These are phyloP conservation scores for Malus hybrid DNA, from an alignment of 331 rosid genomes.

Conservation along the genomic window DNA sequence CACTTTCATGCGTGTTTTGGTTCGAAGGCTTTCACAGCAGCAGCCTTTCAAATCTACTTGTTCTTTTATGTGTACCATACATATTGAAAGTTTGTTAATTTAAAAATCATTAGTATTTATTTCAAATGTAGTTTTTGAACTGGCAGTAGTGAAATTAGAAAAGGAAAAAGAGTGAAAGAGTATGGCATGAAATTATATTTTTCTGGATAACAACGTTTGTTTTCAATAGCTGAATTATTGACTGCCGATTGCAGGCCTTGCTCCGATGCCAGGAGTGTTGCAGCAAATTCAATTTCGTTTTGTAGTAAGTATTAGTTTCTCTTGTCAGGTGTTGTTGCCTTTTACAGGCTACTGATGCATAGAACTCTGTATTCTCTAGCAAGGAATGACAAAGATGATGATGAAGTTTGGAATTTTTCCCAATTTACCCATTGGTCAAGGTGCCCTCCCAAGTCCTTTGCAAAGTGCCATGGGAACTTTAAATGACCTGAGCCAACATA, in stretches of 20 bases:
- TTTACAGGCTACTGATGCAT: slow-evolving; percentile 13
- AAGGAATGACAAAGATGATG: slow-evolving; percentile 62
- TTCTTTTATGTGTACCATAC: not conserved
- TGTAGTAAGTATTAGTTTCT: slow-evolving; percentile 46
- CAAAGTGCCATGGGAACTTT: slow-evolving; percentile 39
- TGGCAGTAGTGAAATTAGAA: too few species aligned
- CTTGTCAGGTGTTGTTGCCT: not conserved
- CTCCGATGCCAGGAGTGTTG: slow-evolving; percentile 68
- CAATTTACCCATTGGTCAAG: slow-evolving; percentile 41
- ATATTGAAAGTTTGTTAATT: too few species aligned
- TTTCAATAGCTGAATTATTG: slow-evolving; percentile 4
- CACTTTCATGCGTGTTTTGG: not conserved
- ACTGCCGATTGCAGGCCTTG: slow-evolving; percentile 55
- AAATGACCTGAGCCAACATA: slow-evolving; percentile 27
- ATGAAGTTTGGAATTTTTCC: slow-evolving; percentile 59
- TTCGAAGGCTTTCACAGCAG: not conserved
- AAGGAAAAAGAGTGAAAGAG: not conserved
- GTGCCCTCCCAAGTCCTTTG: slow-evolving; percentile 45
- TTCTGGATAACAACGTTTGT: not conserved
- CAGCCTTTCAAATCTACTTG: not conserved
- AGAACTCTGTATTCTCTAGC: slow-evolving; percentile 34
- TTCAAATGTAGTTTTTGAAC: too few species aligned
- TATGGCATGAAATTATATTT: not conserved
- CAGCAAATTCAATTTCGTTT: slow-evolving; percentile 57
- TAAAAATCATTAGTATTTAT: too few species aligned